phyloP scores from a whole-genome alignment of 352 stramenopile genomes.

The Globisporangium heterothallicum region DNA sequence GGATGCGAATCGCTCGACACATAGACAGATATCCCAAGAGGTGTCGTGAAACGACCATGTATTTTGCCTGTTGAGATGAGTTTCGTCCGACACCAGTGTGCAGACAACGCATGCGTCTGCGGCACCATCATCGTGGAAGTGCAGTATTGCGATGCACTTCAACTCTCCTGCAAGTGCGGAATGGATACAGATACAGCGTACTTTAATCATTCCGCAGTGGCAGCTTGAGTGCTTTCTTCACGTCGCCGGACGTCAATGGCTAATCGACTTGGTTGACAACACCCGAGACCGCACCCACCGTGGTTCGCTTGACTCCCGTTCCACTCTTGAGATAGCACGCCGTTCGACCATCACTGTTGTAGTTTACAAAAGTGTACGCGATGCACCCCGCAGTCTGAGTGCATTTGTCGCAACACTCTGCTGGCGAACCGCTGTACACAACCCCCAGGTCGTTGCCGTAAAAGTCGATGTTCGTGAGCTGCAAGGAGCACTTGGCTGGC shows the following conservation, averaged over 20 bases:
- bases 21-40: too few species aligned
- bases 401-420: constrained; percentile 15
- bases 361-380: constrained; percentile 24
- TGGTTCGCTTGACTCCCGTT: background rate
- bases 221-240: background rate
- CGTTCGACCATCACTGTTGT: background rate
- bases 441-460: constrained; percentile 15
- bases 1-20: too few species aligned
- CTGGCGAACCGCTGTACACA: constrained; percentile 9
- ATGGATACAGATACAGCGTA: too few species aligned
- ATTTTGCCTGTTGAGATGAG: too few species aligned
- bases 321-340: constrained; percentile 8
- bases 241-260: background rate
- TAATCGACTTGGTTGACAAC: background rate
- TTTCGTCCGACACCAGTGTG: too few species aligned
- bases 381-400: constrained; percentile 15
- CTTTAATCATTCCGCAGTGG: background rate
- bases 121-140: too few species aligned
- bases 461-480: constrained; percentile 11
- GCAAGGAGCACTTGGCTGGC: constrained; percentile 9
- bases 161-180: too few species aligned
- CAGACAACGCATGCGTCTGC: too few species aligned
- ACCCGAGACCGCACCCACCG: background rate
- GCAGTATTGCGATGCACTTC: too few species aligned
- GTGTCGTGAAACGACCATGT: too few species aligned